Base-by-base conservation (phyloP, 352 stramenopile genomes). In the Globisporangium acanthophoron region DNA sequence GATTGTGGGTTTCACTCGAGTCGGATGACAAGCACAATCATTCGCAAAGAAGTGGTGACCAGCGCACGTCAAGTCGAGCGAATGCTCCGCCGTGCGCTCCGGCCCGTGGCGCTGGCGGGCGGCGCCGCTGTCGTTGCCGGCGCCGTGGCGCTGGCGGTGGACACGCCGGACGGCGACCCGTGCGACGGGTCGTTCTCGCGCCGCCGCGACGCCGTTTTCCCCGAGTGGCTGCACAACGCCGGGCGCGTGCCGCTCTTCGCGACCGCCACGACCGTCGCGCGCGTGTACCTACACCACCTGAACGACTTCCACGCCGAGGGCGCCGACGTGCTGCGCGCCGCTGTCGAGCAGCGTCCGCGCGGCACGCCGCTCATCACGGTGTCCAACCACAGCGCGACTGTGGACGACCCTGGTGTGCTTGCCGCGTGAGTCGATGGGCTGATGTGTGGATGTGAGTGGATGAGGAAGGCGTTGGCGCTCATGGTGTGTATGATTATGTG, bases 331-430 rank as follows among this genome's bases (percentile, higher is more conserved):
- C 51, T 94, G 31, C 52, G 63, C 9, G 59, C 79, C 41, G 64
- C 66, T n/a, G 47, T 87, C 29, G 65, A 82, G 8, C 53, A 66
- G 44, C 67, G 80, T 8, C 80, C 78, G 37, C 56, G 69, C 5
- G 66, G 70, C 41, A 78, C 75, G 41, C 55, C 81, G 31, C 56
- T 94, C 56, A 89, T 94, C 62, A 94, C 85, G 33, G 82, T 94
- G 45, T 91, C 78, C 33, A 94, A 94, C 62, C 85, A 94, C 73
- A 86, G 81, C 52, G 80, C 85, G 11, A 94, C 82, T 5, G 80
- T 94, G 31, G 85, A 94, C 61, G 85, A 94, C 53, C 85, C 85
- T 0, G 80, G 65, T 21, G 60, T 91, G 2, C 68, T 94, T 49
- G 80, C 80, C 6, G 74, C 70, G 80, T 90, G 75, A 52, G 77